Base-by-base conservation (phyloP, 768 basidiomycete genomes). In the Mycena rebaudengoi region DNA sequence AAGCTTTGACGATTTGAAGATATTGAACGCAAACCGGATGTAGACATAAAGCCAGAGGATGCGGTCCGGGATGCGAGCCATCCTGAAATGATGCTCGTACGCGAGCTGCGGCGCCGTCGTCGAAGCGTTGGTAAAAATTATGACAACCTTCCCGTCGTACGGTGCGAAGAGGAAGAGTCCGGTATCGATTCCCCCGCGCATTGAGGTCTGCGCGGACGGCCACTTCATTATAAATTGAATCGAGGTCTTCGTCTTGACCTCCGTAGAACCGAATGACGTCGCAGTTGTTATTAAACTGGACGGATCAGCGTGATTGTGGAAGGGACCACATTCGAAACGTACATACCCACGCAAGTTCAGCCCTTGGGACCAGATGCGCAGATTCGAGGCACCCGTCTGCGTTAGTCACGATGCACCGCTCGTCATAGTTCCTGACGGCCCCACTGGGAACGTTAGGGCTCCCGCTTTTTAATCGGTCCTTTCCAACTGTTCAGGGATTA, bases 81-180 rank as follows among this genome's bases (percentile, higher is more conserved):
- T 12, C 29, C 14, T 20, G 18, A 53, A 14, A 26, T 60, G 59
- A 33, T 45, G 46, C 7, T 37, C 7, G 32, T 43, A 7, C 1
- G 59, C 59, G 3, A 60, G 59, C n/a, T 60, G 50, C 6, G 7
- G 21, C 14, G 10, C 41, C 30, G 5, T 25, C n/a, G n/a, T n/a
- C n/a, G n/a, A n/a, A 23, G 1, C 2, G 4, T 16, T 12, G 40
- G 13, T 10, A 20, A 60, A 60, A 0, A 52, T n/a, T 2, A 50
- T 41, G 0, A 45, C 33, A 11, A 53, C 20, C 4, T 14, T 4
- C 2, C 39, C n/a, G 23, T 30, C 43, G n/a, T 60, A 60, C 1
- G 59, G 59, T 1, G 14, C 43, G 14, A 60, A 45, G 14, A 60
- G 12, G 32, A 60, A 60, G 32, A 44, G 25, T 10, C 43, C 50